Base-by-base conservation (phyloP, 495 filamentous ascomycete species). In the Xanthoparmelia taractica region DNA sequence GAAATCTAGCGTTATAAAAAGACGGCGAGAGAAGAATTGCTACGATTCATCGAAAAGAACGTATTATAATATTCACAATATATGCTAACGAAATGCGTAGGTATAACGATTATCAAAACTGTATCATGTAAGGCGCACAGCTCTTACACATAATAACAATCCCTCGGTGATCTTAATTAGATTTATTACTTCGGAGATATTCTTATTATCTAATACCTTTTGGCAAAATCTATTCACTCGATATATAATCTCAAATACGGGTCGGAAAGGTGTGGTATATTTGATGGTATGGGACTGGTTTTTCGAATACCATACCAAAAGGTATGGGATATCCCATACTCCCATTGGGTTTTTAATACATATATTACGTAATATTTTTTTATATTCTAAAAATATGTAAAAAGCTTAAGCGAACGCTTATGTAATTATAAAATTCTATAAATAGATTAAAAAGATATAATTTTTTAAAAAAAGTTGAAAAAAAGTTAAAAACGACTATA, bases 21-120 rank as follows among this genome's bases (percentile, higher is more conserved):
- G 29, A 29, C 57, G 60, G 29, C 60, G 31, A 63, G 52, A 45
- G 60, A 63, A 57, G 60, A 63, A 54, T 38, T 63, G 27, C 54
- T 63, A 63, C 54, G 43, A 36, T 61, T 12, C 13, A 17, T 54
- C 50, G 25, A 61, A 38, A 41, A 6, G 40, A 43, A 43, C 40
- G 40, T 43, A 23, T 54, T 55, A 23, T 23, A 11, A 36, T 8
- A 41, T 61, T 25, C 47, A 61, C 23, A 31, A 27, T 45, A 15
- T 5, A 57, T 37, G 31, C 48, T 63, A 29, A 63, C 27, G 8
- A 36, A 41, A 25, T 34, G 37, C 17, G 37, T 23, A 63, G 38
- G 20, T 43, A 56, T 27, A 31, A 57, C 8, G 52, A 63, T 31
- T 52, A 63, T 25, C 31, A 57, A 29, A 57, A 48, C 37, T 38